phyloP scores from a whole-genome alignment of 2,329 filamentous ascomycete species.

The Clonostachys sp. region DNA sequence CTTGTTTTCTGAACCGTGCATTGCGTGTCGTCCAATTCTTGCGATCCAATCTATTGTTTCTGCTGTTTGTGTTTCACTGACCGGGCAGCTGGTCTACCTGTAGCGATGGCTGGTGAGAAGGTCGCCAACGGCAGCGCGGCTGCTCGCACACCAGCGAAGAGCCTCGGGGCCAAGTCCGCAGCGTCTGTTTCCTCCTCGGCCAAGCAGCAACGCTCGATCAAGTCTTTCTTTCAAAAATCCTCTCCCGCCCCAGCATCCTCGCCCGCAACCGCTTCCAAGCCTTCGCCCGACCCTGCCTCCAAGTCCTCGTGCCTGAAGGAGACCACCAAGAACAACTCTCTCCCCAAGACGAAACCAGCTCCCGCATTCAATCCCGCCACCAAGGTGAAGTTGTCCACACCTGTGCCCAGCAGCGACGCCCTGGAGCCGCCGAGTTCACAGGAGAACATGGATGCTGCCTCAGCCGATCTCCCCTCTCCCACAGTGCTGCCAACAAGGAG shows the following conservation, averaged over 20 bases:
- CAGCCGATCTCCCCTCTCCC: slow-evolving; percentile 6
- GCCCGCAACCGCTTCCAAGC: slow-evolving; percentile 7
- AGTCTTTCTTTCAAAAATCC: slow-evolving; percentile 39
- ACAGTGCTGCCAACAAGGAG: slow-evolving; percentile 25
- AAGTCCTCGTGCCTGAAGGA: slow-evolving; percentile 28
- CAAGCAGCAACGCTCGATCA: slow-evolving; percentile 34
- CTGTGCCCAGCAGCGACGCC: slow-evolving; percentile 76
- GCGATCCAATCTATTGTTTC: no score
- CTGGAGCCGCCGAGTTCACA: slow-evolving; percentile 64
- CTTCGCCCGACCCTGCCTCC: slow-evolving; percentile 8
- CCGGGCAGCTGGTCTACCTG: no score
- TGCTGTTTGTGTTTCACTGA: no score
- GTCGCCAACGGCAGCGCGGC: slow-evolving; percentile 2
- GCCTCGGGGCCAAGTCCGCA: slow-evolving; percentile 13
- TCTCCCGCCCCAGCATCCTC: slow-evolving; percentile 25
- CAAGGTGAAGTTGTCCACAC: slow-evolving; percentile 47
- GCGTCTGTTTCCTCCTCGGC: slow-evolving; percentile 16
- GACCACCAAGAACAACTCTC: slow-evolving; percentile 32
- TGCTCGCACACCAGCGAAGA: slow-evolving; percentile 26
- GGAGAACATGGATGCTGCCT: slow-evolving; percentile 46
- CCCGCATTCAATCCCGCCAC: slow-evolving; percentile 32
- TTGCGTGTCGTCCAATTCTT: no score
- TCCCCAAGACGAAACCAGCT: slow-evolving; percentile 28
- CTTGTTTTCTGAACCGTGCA: no score
- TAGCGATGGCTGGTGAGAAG: no score